These are phyloP conservation scores for Omphalotus olearius DNA, from an alignment of 1,284 basidiomycete species.

Conservation along the genomic window DNA sequence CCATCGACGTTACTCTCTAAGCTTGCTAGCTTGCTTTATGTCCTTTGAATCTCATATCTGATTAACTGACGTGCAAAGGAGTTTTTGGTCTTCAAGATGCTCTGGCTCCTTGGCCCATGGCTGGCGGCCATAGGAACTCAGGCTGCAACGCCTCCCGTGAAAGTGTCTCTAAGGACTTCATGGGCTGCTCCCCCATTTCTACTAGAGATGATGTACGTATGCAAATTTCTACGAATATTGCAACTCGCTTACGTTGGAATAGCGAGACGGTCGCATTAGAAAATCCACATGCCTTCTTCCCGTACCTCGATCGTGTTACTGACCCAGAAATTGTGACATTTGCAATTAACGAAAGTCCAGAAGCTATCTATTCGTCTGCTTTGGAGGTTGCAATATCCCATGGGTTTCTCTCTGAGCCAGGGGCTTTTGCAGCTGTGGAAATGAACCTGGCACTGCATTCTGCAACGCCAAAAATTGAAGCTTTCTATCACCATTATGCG, in stretches of 20 bases:
- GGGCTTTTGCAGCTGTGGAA: conserved; percentile 48
- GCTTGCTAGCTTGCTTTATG: neutral
- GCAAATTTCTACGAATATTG: conserved; percentile 1
- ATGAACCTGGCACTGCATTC: conserved; percentile 67
- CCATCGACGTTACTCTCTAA: neutral
- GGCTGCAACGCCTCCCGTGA: conserved; percentile 62
- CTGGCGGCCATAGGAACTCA: neutral
- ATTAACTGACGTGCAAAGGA: neutral
- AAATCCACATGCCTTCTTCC: conserved; percentile 65
- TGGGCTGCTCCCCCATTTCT: conserved; percentile 76
- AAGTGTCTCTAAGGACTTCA: conserved; percentile 74
- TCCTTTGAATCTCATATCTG: too few relatives aligned
- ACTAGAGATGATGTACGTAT: conserved; percentile 77
- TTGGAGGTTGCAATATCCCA: conserved; percentile 45
- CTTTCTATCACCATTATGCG: conserved; percentile 67
- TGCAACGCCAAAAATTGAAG: conserved; percentile 67
- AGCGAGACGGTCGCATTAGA: conserved; percentile 57
- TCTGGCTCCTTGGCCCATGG: conserved; percentile 2
- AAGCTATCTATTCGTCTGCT: conserved; percentile 50
- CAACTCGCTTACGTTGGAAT: conserved; percentile 5
- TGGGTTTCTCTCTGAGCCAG: conserved; percentile 45
- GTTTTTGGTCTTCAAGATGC: conserved; percentile 2
- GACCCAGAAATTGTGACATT: conserved; percentile 40
- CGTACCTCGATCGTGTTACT: conserved; percentile 60
- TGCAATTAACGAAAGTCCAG: conserved; percentile 34